Base-by-base conservation (phyloP, 1,139 yeast species). In the Taiozyma onychis region DNA sequence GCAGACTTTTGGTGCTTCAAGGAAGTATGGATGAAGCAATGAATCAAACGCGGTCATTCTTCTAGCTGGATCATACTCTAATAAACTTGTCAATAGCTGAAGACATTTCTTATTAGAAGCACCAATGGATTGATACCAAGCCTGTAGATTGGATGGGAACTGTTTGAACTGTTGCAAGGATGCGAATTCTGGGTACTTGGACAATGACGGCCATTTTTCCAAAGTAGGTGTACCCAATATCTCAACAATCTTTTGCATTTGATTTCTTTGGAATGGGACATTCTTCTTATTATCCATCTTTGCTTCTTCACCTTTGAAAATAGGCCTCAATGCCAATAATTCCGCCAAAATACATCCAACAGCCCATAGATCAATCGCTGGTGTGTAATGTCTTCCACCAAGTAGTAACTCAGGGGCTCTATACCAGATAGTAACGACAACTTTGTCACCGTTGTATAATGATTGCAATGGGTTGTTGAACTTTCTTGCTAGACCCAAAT, bases 361-460 rank as follows among this genome's bases (percentile, higher is more conserved):
- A 0, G 99, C 97, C 99, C 99, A 93, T 48, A 89, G 68, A 68
- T 93, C 98, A 44, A 93, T 86, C 0, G 98, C 93, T 0, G 98
- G 96, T 0, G 97, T 87, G 65, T 93, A 93, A 69, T 93, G 97
- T 46, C 97, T 73, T 1, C 96, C 90, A 0, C 99, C 99, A 41
- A 93, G 70, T 41, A 93, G 72, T 44, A 93, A 72, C 65, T 93
- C 99, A 0, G 99, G 98, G 0, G 99, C 97, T 57, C 99, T 76
- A 66, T 93, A 93, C 99, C 99, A 93, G 53, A 93, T 93, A 0
- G 99, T 93, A 10, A 93, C 99, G 49, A 93, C 99, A 21, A 95
- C 97, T 68, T 93, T 93, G 68, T 93, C 99, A 34, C 98, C 98
- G 11, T 95, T 80, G 63, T 88, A 93, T 28, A 95, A 73, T 44